A percentile compares a stretch with the other conserved stretches of the same genome.
Evolutionary conservation across 352 stramenopile genomes (phyloP).

Genomic region (Phytophthora pisi): DNA sequence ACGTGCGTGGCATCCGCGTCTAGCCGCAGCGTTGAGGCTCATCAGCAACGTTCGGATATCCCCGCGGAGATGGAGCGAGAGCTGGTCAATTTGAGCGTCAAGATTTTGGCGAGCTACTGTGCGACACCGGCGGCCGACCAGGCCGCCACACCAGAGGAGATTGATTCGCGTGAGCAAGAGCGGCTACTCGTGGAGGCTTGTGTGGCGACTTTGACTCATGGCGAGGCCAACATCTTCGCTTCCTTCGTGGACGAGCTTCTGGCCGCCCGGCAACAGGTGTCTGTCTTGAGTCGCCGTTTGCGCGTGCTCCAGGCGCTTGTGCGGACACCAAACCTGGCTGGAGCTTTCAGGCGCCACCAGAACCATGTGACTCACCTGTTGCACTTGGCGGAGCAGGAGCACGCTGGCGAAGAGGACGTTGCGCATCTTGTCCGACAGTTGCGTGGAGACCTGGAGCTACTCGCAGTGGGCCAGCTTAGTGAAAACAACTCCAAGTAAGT

Average conservation of each 20-base stretch:
- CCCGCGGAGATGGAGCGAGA: constrained; percentile 54
- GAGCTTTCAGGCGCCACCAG: constrained; percentile 47
- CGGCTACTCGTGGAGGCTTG: constrained; percentile 32
- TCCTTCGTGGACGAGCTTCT: constrained; percentile 35
- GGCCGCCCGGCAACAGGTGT: constrained; percentile 11
- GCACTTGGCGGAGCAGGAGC: constrained; percentile 30
- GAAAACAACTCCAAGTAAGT: constrained; percentile 25
- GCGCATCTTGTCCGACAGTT: constrained; percentile 53
- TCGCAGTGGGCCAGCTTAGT: constrained; percentile 40
- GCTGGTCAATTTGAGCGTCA: constrained; percentile 31
- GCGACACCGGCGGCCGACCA: constrained; percentile 13
- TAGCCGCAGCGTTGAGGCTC: constrained; percentile 14
- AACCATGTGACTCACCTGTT: constrained; percentile 35
- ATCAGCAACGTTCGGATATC: constrained; percentile 43
- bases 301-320: constrained; percentile 57
- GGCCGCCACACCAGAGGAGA: constrained; percentile 17
- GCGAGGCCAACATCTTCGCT: constrained; percentile 34
- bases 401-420: constrained; percentile 41
- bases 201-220: constrained; percentile 32
- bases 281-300: constrained; percentile 25
- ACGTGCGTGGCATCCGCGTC: constrained; percentile 56
- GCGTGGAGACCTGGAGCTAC: constrained; percentile 64
- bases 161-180: constrained; percentile 31
- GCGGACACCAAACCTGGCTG: constrained; percentile 41
- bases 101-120: constrained; percentile 23